A percentile compares a stretch with the other conserved stretches of the same genome.
phyloP scores from a whole-genome alignment of 768 basidiomycete genomes.

The Dioszegia crocea region DNA sequence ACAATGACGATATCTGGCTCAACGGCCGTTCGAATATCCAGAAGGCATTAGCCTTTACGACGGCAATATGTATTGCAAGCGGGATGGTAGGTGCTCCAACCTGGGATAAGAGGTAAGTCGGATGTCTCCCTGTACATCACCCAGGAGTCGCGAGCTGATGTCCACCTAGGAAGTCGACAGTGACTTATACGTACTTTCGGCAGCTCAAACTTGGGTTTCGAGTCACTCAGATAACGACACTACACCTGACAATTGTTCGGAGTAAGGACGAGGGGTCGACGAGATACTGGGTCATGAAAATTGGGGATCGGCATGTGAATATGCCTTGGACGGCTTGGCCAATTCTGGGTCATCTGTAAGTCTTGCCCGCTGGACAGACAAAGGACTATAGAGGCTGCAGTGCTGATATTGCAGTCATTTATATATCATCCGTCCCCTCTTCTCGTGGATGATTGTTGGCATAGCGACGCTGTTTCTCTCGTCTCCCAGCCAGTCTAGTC shows the following conservation, averaged over 20 bases:
- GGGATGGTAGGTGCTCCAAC: constrained; percentile 3
- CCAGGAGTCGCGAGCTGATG: constrained; percentile 2
- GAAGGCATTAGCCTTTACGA: constrained; percentile 5
- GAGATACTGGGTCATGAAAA: constrained; percentile 2
- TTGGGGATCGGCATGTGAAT: constrained; percentile 6
- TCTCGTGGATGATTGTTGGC: constrained; percentile 5
- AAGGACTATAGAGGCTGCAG: too few species aligned
- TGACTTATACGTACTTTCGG: constrained; percentile 11
- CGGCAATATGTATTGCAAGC: constrained; percentile 1
- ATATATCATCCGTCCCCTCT: constrained; percentile 1
- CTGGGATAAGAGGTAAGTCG: constrained; percentile 4
- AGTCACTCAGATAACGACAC: constrained; percentile 5
- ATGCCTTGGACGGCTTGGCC: constrained; percentile 13
- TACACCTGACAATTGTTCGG: neutral
- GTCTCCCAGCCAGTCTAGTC: too few species aligned
- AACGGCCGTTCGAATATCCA: neutral
- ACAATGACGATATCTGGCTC: constrained; percentile 12
- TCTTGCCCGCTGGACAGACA: neutral
- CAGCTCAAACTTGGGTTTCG: constrained; percentile 8
- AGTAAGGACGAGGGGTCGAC: neutral
- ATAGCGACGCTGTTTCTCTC: neutral
- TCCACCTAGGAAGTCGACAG: neutral
- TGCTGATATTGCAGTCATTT: neutral
- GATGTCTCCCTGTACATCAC: neutral
- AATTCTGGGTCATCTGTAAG: constrained; percentile 1